Conservation (phyloP, 495 filamentous ascomycete species). For the Collariella sp. region DNA sequence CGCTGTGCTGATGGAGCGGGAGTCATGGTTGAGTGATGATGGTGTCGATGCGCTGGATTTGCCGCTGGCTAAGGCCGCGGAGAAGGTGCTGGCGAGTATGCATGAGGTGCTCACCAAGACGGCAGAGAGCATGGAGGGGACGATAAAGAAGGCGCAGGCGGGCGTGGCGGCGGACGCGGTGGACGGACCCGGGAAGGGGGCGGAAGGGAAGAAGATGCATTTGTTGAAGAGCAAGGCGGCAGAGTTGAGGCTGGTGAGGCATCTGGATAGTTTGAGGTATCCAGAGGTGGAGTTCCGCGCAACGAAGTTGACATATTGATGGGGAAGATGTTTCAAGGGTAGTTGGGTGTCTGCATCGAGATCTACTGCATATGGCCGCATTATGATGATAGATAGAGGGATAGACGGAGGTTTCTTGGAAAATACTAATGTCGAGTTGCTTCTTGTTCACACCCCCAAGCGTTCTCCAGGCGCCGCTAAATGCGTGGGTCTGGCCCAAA, state of each 20-base stretch:
- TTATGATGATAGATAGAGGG: conserved; percentile 1
- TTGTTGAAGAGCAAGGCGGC: conserved; percentile 64
- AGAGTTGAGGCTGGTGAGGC: conserved; percentile 71
- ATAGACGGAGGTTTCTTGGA: conserved; percentile 1
- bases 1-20: conserved; percentile 39
- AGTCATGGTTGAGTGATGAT: conserved; percentile 63
- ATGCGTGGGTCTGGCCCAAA: neutral
- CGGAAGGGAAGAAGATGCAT: conserved; percentile 54
- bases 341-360: neutral
- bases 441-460: neutral
- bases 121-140: conserved; percentile 47
- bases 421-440: neutral
- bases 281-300: conserved; percentile 54
- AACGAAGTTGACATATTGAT: conserved; percentile 33
- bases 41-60: conserved; percentile 58
- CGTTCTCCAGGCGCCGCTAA: neutral
- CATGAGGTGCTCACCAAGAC: conserved; percentile 75
- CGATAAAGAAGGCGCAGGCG: conserved; percentile 27
- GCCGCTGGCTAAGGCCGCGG: conserved; percentile 70
- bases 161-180: conserved; percentile 26
- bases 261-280: conserved; percentile 53
- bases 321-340: neutral
- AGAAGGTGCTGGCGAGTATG: conserved; percentile 92
- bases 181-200: conserved; percentile 24
- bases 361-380: neutral